phyloP scores from a whole-genome alignment of 768 basidiomycete species.

The Termitomyces sp. region DNA sequence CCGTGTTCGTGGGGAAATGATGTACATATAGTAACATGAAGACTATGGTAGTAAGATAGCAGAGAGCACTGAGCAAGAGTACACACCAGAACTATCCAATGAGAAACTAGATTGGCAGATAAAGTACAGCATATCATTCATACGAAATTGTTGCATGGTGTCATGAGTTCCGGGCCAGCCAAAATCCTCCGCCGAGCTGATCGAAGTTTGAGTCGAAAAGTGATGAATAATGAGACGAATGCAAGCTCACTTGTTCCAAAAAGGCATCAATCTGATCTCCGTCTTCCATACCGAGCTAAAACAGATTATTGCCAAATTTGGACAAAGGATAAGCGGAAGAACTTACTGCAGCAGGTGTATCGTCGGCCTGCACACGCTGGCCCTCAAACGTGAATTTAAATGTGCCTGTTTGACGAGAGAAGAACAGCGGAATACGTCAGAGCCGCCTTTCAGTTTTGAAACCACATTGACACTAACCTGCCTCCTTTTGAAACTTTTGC shows the following conservation, averaged over 20 bases:
- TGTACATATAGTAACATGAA: background rate
- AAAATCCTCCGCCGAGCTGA: slow-evolving; percentile 14
- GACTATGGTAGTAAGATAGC: background rate
- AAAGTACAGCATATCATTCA: slow-evolving; percentile 5
- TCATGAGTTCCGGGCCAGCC: slow-evolving; percentile 5
- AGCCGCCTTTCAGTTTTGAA: background rate
- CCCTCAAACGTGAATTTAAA: slow-evolving; percentile 61
- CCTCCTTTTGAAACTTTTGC: slow-evolving; percentile 55
- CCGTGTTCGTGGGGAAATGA: background rate
- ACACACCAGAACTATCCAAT: slow-evolving; percentile 2
- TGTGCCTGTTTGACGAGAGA: slow-evolving; percentile 36
- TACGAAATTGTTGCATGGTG: background rate
- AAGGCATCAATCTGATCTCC: slow-evolving; percentile 18
- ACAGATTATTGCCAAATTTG: background rate
- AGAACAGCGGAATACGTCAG: background rate
- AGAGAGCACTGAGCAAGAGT: background rate
- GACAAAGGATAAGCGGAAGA: background rate
- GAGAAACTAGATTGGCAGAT: slow-evolving; percentile 8
- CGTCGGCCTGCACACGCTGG: slow-evolving; percentile 35
- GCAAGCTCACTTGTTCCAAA: slow-evolving; percentile 13
- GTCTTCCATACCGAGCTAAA: slow-evolving; percentile 16
- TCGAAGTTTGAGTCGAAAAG: background rate
- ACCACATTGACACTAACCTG: slow-evolving; percentile 28
- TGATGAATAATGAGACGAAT: background rate
- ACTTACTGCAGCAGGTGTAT: slow-evolving; percentile 52